phyloP scores from a whole-genome alignment of 179 eudicot species.

The Vitellaria paradoxa region DNA sequence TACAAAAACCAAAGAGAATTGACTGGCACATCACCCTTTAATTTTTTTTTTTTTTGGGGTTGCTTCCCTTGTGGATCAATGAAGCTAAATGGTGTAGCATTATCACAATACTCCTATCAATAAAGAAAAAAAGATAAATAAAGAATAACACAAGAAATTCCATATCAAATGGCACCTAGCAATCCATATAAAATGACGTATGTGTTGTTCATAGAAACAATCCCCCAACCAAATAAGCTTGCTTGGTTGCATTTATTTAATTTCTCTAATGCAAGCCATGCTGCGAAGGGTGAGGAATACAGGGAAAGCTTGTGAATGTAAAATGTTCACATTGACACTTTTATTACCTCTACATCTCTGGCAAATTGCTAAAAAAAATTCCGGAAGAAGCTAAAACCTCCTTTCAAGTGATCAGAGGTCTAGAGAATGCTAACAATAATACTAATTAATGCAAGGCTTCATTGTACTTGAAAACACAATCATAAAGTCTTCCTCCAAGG shows the following conservation, averaged over 20 bases:
- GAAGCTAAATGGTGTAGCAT: neutral
- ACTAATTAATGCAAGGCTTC: constrained; percentile 31
- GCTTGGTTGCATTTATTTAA: neutral
- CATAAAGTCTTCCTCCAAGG: constrained; percentile 94
- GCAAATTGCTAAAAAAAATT: neutral
- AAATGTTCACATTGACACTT: neutral
- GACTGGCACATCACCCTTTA: too few species aligned
- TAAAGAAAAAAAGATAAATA: neutral
- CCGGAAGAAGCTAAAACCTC: constrained; percentile 2
- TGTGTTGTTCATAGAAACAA: neutral
- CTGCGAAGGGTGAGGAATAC: too few species aligned
- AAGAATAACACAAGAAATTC: neutral
- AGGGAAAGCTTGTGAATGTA: neutral
- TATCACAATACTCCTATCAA: neutral
- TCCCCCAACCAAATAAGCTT: neutral
- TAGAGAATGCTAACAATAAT: too few species aligned
- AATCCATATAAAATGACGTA: neutral
- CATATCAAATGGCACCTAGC: neutral
- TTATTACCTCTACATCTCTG: neutral
- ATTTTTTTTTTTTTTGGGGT: neutral
- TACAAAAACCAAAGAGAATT: too few species aligned
- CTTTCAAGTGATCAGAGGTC: neutral
- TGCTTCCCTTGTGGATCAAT: neutral
- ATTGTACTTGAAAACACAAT: constrained; percentile 92
- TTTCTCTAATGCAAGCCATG: neutral